phyloP scores from a whole-genome alignment of 495 filamentous ascomycete species.

The Neurospora sp. region DNA sequence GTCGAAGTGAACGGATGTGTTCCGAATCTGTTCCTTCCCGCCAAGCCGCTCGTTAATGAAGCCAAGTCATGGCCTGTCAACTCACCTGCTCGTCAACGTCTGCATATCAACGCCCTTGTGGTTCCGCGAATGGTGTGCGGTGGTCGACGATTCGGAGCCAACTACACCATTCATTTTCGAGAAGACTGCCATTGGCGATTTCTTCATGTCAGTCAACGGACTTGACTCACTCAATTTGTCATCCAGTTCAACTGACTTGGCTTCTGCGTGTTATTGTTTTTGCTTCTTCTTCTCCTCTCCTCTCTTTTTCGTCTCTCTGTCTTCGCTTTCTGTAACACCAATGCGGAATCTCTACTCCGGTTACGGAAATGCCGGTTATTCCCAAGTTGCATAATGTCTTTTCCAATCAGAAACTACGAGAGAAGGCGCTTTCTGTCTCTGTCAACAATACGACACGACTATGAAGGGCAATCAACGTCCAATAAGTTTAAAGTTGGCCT shows the following conservation, averaged over 20 bases:
- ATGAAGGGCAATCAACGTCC: not conserved
- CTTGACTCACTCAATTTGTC: not conserved
- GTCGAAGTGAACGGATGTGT: not conserved
- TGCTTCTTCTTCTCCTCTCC: not conserved
- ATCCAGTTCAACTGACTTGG: not conserved
- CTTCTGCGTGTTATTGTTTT: not conserved
- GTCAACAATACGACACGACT: not conserved
- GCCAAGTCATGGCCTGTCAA: not conserved
- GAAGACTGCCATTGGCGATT: not conserved
- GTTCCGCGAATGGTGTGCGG: not conserved
- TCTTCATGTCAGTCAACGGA: not conserved
- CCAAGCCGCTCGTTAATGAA: not conserved
- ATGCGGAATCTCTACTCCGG: not conserved
- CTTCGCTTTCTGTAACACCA: not conserved
- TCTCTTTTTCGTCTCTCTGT: not conserved
- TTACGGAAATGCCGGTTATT: not conserved
- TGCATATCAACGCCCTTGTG: not conserved
- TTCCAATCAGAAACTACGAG: not conserved
- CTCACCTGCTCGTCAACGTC: slow-evolving; percentile 1
- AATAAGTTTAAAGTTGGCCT: not conserved
- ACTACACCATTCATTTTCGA: not conserved
- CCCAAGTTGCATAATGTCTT: not conserved
- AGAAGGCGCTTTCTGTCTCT: not conserved
- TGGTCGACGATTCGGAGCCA: not conserved
- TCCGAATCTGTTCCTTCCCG: slow-evolving; percentile 14